Percentiles rank a stretch among this genome's conserved stretches.
phyloP scores from a whole-genome alignment of 768 basidiomycete genomes.

The Hygrophorus russula region DNA sequence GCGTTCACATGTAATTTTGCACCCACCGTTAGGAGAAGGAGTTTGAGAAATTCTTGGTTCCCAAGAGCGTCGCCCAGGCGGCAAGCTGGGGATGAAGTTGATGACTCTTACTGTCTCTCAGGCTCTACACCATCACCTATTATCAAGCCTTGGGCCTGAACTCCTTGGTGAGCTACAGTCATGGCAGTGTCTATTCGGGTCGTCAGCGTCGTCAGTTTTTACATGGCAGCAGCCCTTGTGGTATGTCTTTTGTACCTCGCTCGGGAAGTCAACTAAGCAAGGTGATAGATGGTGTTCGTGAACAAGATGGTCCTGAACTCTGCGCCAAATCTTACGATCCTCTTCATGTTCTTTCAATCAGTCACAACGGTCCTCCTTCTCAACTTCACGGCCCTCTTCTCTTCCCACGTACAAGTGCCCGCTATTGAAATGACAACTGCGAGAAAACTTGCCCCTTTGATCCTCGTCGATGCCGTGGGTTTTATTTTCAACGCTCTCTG shows the following conservation, averaged over 20 bases:
- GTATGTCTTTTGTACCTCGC: slow-evolving; percentile 26
- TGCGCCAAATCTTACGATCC: slow-evolving; percentile 18
- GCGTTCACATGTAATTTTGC: too few relatives aligned
- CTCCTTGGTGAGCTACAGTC: background rate
- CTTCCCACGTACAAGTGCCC: slow-evolving; percentile 16
- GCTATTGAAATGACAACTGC: slow-evolving; percentile 11
- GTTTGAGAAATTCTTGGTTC: too few relatives aligned
- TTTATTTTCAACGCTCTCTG: slow-evolving; percentile 17
- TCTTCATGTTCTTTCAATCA: slow-evolving; percentile 21
- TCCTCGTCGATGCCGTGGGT: slow-evolving; percentile 27
- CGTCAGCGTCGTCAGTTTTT: slow-evolving; percentile 41
- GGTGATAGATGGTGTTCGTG: slow-evolving; percentile 58
- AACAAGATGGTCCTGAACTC: slow-evolving; percentile 23
- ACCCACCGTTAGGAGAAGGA: too few relatives aligned
- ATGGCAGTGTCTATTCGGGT: slow-evolving; percentile 13
- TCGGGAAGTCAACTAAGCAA: background rate
- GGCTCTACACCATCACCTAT: too few relatives aligned
- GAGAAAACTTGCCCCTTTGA: slow-evolving; percentile 15
- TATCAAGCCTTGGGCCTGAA: background rate
- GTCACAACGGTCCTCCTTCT: slow-evolving; percentile 18
- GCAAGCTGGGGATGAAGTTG: too few relatives aligned
- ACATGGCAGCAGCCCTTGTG: slow-evolving; percentile 57
- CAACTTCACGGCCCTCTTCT: slow-evolving; percentile 13
- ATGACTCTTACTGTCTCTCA: too few relatives aligned
- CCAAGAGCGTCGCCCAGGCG: too few relatives aligned